These are phyloP conservation scores for Raphidocelis subcapitata DNA, from an alignment of 139 green algal genomes.

Conservation along the genomic window DNA sequence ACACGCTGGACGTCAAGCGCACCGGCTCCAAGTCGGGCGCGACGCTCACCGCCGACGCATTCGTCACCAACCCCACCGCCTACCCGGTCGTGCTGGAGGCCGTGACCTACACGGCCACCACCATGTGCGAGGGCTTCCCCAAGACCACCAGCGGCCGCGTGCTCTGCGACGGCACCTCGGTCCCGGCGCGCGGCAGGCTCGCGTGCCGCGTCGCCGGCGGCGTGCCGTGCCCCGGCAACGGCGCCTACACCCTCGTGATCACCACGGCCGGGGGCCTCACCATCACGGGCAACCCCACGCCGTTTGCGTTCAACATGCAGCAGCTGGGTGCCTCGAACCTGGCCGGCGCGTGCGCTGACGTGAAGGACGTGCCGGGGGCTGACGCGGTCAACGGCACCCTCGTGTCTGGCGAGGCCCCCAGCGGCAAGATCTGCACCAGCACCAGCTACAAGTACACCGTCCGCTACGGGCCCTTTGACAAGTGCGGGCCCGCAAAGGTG, in stretches of 20 bases:
- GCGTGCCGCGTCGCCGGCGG: too few relatives aligned
- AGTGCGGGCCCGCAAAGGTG: conserved; percentile 17
- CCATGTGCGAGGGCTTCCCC: not conserved
- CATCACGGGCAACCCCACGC: too few relatives aligned
- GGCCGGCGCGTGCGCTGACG: not conserved
- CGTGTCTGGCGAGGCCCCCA: not conserved
- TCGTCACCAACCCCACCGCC: conserved; percentile 8
- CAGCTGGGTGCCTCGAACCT: too few relatives aligned
- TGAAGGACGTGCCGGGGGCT: conserved; percentile 5
- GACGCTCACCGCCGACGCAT: conserved; percentile 4
- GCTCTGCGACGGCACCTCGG: too few relatives aligned
- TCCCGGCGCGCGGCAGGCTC: too few relatives aligned
- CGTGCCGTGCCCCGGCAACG: too few relatives aligned
- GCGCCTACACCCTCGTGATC: too few relatives aligned
- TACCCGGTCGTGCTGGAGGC: not conserved
- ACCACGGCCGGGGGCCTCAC: too few relatives aligned
- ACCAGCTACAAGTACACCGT: conserved; percentile 18
- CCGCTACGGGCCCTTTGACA: conserved; percentile 15
- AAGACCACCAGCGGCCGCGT: too few relatives aligned
- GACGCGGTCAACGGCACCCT: conserved; percentile 7
- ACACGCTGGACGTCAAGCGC: conserved; percentile 18
- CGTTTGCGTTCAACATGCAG: too few relatives aligned
- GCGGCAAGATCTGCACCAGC: conserved; percentile 17
- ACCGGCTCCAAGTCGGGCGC: conserved; percentile 1
- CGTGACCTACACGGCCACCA: conserved; percentile 2